A percentile compares a stretch with the other conserved stretches of the same genome.
Conservation (phyloP, 805 yeast species). For the Candida ovalis region DNA sequence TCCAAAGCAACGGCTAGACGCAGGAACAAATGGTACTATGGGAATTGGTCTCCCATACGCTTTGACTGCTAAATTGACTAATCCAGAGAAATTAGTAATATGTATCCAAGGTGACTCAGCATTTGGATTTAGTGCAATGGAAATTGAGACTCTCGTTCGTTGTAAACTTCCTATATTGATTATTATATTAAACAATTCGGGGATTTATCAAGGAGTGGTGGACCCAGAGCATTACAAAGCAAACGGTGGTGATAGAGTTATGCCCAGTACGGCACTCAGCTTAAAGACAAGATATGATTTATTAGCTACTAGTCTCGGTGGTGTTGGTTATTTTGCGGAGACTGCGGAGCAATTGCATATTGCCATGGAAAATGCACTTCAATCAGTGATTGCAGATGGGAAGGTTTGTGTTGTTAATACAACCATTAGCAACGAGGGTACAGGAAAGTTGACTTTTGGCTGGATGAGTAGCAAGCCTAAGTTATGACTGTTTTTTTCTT, state of each 20-base stretch:
- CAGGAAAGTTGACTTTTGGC: slow-evolving; percentile 54
- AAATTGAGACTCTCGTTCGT: slow-evolving; percentile 65
- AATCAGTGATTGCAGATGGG: slow-evolving; percentile 29
- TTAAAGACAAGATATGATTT: slow-evolving; percentile 54
- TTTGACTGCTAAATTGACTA: slow-evolving; percentile 50
- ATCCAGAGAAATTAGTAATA: slow-evolving; percentile 43
- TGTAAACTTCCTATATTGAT: slow-evolving; percentile 49
- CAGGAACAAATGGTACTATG: slow-evolving; percentile 78
- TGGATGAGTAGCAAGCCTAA: slow-evolving; percentile 54
- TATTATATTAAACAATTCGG: slow-evolving; percentile 69
- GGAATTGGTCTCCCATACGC: slow-evolving; percentile 73
- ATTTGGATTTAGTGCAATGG: slow-evolving; percentile 71
- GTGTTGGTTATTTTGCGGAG: slow-evolving; percentile 45
- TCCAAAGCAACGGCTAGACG: slow-evolving; percentile 59
- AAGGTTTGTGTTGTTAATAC: slow-evolving; percentile 52
- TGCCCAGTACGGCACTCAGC: slow-evolving; percentile 60
- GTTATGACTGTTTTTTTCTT: slow-evolving; percentile 2
- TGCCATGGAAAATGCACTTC: slow-evolving; percentile 32
- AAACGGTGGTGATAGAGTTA: slow-evolving; percentile 19
- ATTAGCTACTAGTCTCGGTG: slow-evolving; percentile 54
- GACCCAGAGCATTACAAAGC: slow-evolving; percentile 16
- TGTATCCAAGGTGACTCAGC: slow-evolving; percentile 77
- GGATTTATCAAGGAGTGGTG: slow-evolving; percentile 63
- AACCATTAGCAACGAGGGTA: slow-evolving; percentile 53
- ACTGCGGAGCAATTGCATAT: slow-evolving; percentile 37